Evolutionary conservation across 176 grass and related monocot species (phyloP).

Genomic region (Juncus effusus): DNA sequence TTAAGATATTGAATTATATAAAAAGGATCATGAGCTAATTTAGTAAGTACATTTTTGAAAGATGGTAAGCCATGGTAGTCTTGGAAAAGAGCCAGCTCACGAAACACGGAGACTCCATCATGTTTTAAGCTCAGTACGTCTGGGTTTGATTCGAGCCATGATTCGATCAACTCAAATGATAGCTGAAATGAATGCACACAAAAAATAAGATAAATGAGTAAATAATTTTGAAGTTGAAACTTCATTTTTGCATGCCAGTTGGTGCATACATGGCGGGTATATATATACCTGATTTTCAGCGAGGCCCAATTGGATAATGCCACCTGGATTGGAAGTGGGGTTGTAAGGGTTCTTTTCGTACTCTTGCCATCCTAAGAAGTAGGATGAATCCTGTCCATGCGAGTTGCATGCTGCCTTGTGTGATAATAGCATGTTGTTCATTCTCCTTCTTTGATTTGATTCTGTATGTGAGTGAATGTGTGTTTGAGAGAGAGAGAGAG

Average conservation of each 20-base stretch:
- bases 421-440: constrained; percentile 47
- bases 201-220: background rate
- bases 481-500: background rate
- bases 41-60: constrained; percentile 67
- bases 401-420: constrained; percentile 72
- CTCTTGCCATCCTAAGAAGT: constrained; percentile 91
- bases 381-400: constrained; percentile 84
- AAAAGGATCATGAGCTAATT: constrained; percentile 6
- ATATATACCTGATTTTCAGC: constrained; percentile 71
- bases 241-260: background rate
- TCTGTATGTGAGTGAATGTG: background rate
- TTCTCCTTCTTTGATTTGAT: constrained; percentile 3
- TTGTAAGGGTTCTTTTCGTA: constrained; percentile 84
- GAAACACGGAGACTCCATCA: constrained; percentile 56
- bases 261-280: background rate
- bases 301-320: constrained; percentile 99
- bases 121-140: constrained; percentile 54
- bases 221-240: background rate
- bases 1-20: background rate
- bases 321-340: constrained; percentile 45
- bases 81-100: constrained; percentile 95
- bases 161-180: constrained; percentile 80
- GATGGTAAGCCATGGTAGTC: constrained; percentile 87
- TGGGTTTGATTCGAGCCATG: constrained; percentile 69
- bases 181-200: constrained; percentile 38